Evolutionary conservation across 2,329 filamentous ascomycete genomes (phyloP), one percentile per base, ranked within the genome.

Genomic region (Fusarium foetens): DNA sequence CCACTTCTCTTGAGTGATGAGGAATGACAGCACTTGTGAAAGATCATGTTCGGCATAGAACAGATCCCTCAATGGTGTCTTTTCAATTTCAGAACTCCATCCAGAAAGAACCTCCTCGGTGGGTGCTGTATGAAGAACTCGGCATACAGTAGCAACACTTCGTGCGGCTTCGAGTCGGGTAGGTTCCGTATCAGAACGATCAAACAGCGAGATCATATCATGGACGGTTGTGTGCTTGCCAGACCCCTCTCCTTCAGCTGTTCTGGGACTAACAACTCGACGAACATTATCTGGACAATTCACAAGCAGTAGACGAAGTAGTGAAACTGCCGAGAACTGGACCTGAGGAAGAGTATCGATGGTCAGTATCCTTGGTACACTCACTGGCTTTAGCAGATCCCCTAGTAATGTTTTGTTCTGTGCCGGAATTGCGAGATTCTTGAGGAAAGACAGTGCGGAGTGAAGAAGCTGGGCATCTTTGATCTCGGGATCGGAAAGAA

Each of bases 111-210:
- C 75, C 11, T 78, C 76, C 23, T 72, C 59, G 53, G 72, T 76
- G 8, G 77, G 75, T 25, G 76, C 73, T 11, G 86, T 84, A 78
- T 90, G 88, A 29, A 90, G 80, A 1, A 86, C 84, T 4, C 89
- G 86, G 69, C 88, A 89, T 25, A 90, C 80, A 27, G 84, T 83
- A 9, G 84, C 83, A 17, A 87, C 81, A 25, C 87, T 84, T 10
- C 90, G 86, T 0, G 88, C 85, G 11, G 88, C 87, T 73, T 92
- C 90, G 63, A 89, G 87, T 64, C 87, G 87, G 19, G 88, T 89
- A 17, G 89, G 89, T 77, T 84, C 78, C 1, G 82, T 79, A 58
- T 84, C 83, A 8, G 81, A 79, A 17, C 82, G 79, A 25, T 75
- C 71, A 68, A 83, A 83, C n/a, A 84, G 62, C 0, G 80, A 75